Percentiles rank a stretch among this genome's conserved stretches.
These are phyloP conservation scores for Entomortierella parvispora DNA, from an alignment of 192 early-diverging fungal genomes.

Conservation along the genomic window DNA sequence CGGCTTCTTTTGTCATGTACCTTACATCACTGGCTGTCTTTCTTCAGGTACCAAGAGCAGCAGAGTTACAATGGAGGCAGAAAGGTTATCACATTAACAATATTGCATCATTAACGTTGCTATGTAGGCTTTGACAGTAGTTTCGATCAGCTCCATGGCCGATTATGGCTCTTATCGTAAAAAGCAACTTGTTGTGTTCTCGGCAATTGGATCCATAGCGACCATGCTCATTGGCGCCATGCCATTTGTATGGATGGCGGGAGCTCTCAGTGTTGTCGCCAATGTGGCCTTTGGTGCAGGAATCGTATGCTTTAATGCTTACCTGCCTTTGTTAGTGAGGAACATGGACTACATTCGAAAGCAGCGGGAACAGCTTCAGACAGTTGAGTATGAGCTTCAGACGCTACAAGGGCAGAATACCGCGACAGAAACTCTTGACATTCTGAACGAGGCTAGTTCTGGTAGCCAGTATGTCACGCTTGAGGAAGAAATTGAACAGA, in stretches of 20 bases:
- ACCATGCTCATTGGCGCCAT: constrained; percentile 58
- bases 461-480: too few relatives aligned
- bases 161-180: constrained; percentile 56
- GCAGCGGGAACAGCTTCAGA: constrained; percentile 7
- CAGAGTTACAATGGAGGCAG: background rate
- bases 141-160: constrained; percentile 51
- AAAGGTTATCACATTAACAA: background rate
- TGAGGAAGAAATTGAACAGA: constrained; percentile 4
- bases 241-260: constrained; percentile 41
- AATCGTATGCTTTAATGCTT: constrained; percentile 63
- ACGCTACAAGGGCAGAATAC: background rate
- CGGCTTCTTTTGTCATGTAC: constrained; percentile 56
- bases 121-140: constrained; percentile 46
- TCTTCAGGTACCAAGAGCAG: constrained; percentile 30
- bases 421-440: background rate
- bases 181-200: constrained; percentile 53
- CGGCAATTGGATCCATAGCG: constrained; percentile 48
- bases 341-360: constrained; percentile 38
- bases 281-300: constrained; percentile 60
- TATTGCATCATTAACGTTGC: background rate
- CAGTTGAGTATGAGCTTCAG: background rate
- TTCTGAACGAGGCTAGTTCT: too few relatives aligned
- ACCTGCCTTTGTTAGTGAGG: constrained; percentile 57
- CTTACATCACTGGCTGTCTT: constrained; percentile 52
- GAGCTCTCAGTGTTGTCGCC: constrained; percentile 52